A percentile compares a stretch with the other conserved stretches of the same genome.
Conservation (phyloP, 2,329 filamentous ascomycete species). For the Orbilia ellipsospora region DNA sequence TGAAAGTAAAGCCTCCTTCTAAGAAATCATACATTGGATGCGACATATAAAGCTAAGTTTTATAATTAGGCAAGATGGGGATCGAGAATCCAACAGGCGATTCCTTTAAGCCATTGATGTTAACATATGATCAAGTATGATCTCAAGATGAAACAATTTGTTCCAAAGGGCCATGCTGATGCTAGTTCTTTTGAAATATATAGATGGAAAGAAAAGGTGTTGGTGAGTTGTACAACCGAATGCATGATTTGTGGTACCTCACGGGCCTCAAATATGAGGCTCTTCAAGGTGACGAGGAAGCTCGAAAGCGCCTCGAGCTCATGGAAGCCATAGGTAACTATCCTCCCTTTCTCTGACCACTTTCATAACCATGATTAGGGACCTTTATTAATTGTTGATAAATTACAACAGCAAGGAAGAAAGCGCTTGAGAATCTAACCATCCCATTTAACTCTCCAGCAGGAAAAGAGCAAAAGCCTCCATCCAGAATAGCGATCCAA, state of each 20-base stretch:
- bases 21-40: not conserved
- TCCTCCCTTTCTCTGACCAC: not conserved
- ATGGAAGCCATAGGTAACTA: conserved; percentile 23
- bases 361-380: not conserved
- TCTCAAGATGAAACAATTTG: not conserved
- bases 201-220: conserved; percentile 25
- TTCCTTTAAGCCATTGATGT: conserved; percentile 14
- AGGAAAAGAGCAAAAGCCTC: not conserved
- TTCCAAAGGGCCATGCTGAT: not conserved
- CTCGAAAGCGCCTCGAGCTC: not conserved
- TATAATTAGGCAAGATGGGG: conserved; percentile 8
- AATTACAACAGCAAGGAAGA: conserved; percentile 4
- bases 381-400: not conserved
- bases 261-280: conserved; percentile 28
- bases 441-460: not conserved
- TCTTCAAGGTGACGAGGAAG: conserved; percentile 21
- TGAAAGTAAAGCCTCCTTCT: conserved; percentile 2
- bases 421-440: conserved; percentile 8
- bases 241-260: conserved; percentile 41
- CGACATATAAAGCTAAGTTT: not conserved
- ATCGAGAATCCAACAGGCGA: conserved; percentile 12
- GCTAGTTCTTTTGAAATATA: too few relatives aligned
- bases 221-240: conserved; percentile 27
- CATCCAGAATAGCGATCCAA: not conserved
- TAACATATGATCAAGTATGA: conserved; percentile 16